Conservation (phyloP, 306 rosid species). For the Spatholobus suberectus region DNA sequence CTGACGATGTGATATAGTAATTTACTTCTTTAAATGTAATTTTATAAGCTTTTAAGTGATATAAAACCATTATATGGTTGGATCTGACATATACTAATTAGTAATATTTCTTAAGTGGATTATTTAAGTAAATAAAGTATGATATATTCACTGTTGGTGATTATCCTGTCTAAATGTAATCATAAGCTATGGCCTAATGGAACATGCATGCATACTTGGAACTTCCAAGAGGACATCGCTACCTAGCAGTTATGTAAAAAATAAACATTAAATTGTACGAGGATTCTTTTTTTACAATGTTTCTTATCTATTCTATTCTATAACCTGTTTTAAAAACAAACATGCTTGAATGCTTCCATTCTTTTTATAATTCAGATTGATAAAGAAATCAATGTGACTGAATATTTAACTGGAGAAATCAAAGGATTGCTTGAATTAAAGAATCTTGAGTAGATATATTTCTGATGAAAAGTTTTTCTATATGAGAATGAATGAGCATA, state of each 20-base stretch:
- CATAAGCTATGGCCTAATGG: constrained; percentile 41
- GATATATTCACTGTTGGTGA: constrained; percentile 31
- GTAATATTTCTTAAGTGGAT: constrained; percentile 39
- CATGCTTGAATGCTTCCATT: neutral
- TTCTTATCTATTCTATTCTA: neutral
- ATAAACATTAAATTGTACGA: constrained; percentile 44
- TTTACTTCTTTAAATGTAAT: constrained; percentile 29
- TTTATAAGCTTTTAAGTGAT: constrained; percentile 43
- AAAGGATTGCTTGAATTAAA: neutral
- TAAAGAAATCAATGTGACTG: constrained; percentile 2
- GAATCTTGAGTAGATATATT: neutral
- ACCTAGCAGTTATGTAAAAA: constrained; percentile 21
- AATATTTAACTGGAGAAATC: neutral
- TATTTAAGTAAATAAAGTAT: constrained; percentile 44
- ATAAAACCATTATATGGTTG: constrained; percentile 39
- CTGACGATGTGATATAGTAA: constrained; percentile 40
- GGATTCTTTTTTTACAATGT: constrained; percentile 38
- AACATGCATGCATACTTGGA: constrained; percentile 43
- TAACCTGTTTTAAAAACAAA: neutral
- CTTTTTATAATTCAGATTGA: neutral
- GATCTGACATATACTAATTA: constrained; percentile 44
- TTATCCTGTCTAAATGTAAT: constrained; percentile 42
- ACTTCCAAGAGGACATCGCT: constrained; percentile 17
- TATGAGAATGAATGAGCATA: neutral
- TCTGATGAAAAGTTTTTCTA: neutral